Evolutionary conservation across 2,329 filamentous ascomycete species (phyloP), one percentile per base, ranked within the genome.

Genomic region (Penicillium sp.): DNA sequence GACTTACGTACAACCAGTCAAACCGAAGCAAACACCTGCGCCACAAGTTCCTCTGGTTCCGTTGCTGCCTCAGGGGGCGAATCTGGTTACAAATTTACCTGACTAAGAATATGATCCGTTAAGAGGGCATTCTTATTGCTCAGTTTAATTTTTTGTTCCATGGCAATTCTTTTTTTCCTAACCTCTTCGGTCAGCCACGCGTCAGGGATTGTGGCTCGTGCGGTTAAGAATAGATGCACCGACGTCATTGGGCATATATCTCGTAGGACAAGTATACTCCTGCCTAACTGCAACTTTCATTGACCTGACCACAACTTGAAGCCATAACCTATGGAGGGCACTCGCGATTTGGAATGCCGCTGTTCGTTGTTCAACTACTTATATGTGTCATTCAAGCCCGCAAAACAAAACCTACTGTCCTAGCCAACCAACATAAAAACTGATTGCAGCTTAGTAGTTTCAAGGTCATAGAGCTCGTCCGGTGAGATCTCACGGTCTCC

Each of bases 21-120:
- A 64, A 65, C 57, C 35, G 18, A 59, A 60, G 48, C 62, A 66
- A 65, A 65, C 62, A 58, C 42, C 64, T 66, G 64, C 64, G 64
- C 64, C 64, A 66, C 64, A 60, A 50, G 18, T 45, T 39, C 26
- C 43, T 24, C 8, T 34, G 44, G 44, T 46, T 46, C 44, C 31
- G 44, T 46, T 34, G 44, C 50, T 62, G 56, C 62, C 62, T 66
- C 56, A 66, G 63, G 63, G 44, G 63, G 61, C 59, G 48, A 63
- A 29, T 29, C 54, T 18, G 47, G 16, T 42, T 32, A 37, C 38
- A 50, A 38, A 26, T 50, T 34, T 39, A 34, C 9, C 42, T 45
- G 40, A 22, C 42, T n/a, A 35, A 24, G 44, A 34, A n/a, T 24
- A n/a, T 24, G 16, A 14, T 16, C 20, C 11, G 10, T 16, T 24